phyloP scores from a whole-genome alignment of 257 asterid species.

The Verbena officinalis region DNA sequence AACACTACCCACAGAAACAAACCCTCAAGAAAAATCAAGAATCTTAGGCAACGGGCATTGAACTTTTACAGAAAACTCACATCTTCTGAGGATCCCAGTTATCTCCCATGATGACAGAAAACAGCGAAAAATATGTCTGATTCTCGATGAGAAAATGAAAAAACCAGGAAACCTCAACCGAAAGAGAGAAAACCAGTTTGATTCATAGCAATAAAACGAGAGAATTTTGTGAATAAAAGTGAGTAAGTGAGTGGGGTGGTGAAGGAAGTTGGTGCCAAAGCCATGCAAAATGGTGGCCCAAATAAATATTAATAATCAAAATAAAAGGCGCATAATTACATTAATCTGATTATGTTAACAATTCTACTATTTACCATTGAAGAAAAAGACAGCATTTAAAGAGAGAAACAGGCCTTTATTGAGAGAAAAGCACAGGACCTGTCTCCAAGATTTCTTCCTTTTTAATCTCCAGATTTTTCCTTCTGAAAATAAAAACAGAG shows the following conservation, averaged over 20 bases:
- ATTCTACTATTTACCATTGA: conserved; percentile 1
- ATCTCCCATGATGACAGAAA: conserved; percentile 28
- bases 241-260: conserved; percentile 10
- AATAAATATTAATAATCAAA: background rate
- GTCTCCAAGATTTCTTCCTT: background rate
- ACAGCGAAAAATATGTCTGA: background rate
- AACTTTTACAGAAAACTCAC: conserved; percentile 31
- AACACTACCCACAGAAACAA: conserved; percentile 3
- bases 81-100: conserved; percentile 37
- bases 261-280: conserved; percentile 31
- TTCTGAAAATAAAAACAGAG: background rate
- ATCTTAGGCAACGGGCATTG: background rate
- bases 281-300: conserved; percentile 33
- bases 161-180: background rate
- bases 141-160: background rate
- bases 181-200: background rate
- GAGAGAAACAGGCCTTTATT: background rate
- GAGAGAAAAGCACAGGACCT: conserved; percentile 3
- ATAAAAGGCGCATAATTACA: background rate
- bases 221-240: conserved; percentile 11
- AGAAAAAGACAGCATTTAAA: background rate
- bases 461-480: background rate
- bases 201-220: conserved; percentile 22
- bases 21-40: background rate
- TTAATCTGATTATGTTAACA: background rate